phyloP scores from a whole-genome alignment of 73 alveolate genomes.

The Paraurostyla sp. region DNA sequence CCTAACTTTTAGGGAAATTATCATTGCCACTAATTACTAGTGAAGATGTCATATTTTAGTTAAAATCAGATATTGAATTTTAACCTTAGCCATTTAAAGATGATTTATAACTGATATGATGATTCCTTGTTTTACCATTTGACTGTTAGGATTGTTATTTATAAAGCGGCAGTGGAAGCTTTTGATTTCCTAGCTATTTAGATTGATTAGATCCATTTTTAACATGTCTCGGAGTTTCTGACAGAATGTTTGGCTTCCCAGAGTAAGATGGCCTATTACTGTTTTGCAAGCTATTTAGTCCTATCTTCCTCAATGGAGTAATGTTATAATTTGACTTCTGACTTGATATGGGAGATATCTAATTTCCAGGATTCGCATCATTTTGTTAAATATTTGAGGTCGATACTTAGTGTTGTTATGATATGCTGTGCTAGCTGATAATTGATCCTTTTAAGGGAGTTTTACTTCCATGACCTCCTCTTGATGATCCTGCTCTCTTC shows the following conservation, averaged over 20 bases:
- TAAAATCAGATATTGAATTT: too few species aligned
- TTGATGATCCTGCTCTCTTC: background rate
- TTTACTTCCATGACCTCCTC: background rate
- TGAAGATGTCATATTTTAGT: too few species aligned
- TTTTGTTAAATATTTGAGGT: too few species aligned
- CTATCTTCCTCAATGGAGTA: conserved; percentile 11
- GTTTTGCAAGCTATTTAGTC: too few species aligned
- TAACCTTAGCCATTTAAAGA: too few species aligned
- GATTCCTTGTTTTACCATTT: conserved; percentile 3
- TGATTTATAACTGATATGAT: background rate
- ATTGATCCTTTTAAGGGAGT: conserved; percentile 51
- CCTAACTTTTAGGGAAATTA: too few species aligned
- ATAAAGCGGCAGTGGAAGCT: conserved; percentile 17
- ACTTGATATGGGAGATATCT: background rate
- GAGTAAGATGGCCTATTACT: too few species aligned
- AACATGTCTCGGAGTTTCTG: conserved; percentile 25
- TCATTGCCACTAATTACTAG: too few species aligned
- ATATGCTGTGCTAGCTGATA: background rate
- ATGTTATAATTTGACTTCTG: background rate
- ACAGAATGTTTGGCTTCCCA: too few species aligned
- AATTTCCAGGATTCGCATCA: background rate
- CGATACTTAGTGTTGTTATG: background rate
- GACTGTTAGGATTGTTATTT: background rate
- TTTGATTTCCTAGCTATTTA: too few species aligned
- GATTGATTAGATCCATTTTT: background rate